Base-by-base conservation (phyloP, 2,329 filamentous ascomycete genomes). In the Laburnicola sp. region DNA sequence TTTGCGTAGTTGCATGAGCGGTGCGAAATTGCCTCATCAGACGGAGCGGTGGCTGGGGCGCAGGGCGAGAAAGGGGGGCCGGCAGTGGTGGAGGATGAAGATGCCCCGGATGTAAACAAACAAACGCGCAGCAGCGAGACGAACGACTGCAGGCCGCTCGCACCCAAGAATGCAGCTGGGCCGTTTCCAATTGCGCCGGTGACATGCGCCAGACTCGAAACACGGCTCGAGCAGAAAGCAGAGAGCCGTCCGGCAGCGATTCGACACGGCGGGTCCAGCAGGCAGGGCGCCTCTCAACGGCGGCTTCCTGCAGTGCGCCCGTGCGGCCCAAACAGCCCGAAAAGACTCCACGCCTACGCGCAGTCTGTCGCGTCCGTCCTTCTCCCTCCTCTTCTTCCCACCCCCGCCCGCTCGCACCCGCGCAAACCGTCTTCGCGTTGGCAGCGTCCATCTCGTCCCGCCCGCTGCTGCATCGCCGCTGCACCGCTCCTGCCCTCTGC, bases 391-490 rank as follows among this genome's bases (percentile, higher is more conserved):
- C 58, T 62, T 36, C 44, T 41, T 41, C 38, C 43, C 58, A 50
- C 49, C 52, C 35, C 52, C 59, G 59, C 32, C 25, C 37, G 32
- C 45, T 34, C 21, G 21, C 25, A 6, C 26, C 26, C 30, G 34
- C 44, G 45, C 30, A 50, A 66, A 62, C 59, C 54, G 57, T 63
- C 60, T 48, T 42, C 51, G 39, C 58, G 63, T 64, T 60, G 60
- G 55, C 55, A 53, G 43, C 46, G 27, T 47, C 39, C 51, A 39
- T 43, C 46, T 43, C 48, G 36, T 45, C 22, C 44, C 43, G 54
- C 46, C 40, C 52, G 46, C 42, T 54, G 47, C 56, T 59, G 57
- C 62, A 53, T 58, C 60, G 47, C 54, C 56, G 49, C 41, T 45
- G 31, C 54, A 27, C 38, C 38, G 44, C 40, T 10, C n/a, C 41